phyloP scores from a whole-genome alignment of 495 filamentous ascomycete genomes.

The Annulohypoxylon nitens region DNA sequence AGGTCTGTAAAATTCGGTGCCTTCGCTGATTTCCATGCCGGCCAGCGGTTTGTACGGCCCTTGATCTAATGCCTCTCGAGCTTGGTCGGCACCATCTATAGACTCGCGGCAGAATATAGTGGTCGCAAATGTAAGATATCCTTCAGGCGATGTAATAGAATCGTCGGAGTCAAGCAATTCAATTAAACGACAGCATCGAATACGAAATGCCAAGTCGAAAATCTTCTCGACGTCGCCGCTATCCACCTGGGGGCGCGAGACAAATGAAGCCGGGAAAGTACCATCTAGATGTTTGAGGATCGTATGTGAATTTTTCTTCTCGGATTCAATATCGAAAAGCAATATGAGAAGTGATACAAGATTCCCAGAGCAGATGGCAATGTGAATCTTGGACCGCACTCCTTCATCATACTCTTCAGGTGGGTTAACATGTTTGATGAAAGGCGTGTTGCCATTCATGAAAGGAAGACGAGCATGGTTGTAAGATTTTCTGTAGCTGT shows the following conservation, averaged over 20 bases:
- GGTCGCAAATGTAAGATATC: conserved; percentile 17
- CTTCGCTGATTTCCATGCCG: conserved; percentile 23
- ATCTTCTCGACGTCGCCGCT: not conserved
- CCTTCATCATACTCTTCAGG: conserved; percentile 25
- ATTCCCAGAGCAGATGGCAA: conserved; percentile 41
- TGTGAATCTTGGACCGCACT: conserved; percentile 22
- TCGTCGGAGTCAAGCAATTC: conserved; percentile 21
- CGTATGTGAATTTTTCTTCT: conserved; percentile 3
- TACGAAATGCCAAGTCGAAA: conserved; percentile 36
- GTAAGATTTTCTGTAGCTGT: conserved; percentile 25
- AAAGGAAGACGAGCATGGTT: conserved; percentile 38
- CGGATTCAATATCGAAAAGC: conserved; percentile 27
- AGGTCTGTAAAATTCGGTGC: not conserved
- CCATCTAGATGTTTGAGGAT: conserved; percentile 44
- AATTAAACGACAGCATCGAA: conserved; percentile 38
- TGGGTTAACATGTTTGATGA: conserved; percentile 37
- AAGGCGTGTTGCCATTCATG: conserved; percentile 22
- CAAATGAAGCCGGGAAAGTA: conserved; percentile 31
- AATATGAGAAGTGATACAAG: conserved; percentile 44
- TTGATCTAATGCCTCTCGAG: conserved; percentile 22
- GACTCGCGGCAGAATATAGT: conserved; percentile 38
- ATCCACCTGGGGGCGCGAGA: not conserved
- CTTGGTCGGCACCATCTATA: not conserved
- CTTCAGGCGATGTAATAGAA: conserved; percentile 22
- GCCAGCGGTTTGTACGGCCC: conserved; percentile 41